Percentiles rank a stretch among this genome's conserved stretches.
These are phyloP conservation scores for Globisporangium middletonii DNA, from an alignment of 352 stramenopile genomes.

Conservation along the genomic window DNA sequence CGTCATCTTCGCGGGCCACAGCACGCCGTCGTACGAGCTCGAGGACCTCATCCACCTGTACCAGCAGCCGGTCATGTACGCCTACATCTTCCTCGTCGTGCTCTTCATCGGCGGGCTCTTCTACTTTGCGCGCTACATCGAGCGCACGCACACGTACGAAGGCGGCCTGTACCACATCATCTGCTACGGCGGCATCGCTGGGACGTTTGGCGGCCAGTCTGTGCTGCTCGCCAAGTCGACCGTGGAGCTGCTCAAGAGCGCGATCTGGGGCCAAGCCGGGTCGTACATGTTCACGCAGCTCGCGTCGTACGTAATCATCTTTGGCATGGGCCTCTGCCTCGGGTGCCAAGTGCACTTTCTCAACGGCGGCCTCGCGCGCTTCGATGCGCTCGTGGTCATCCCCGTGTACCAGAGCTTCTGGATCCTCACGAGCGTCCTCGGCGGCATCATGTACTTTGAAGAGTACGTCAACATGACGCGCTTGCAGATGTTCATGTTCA, in stretches of 20 bases:
- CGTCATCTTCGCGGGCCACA: constrained; percentile 86
- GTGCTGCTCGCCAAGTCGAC: constrained; percentile 88
- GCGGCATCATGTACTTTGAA: constrained; percentile 91
- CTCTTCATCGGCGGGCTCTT: constrained; percentile 62
- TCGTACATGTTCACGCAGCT: constrained; percentile 70
- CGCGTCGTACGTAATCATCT: constrained; percentile 78
- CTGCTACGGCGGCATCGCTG: constrained; percentile 84
- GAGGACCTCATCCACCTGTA: constrained; percentile 82
- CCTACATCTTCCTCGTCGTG: constrained; percentile 73
- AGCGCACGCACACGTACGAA: constrained; percentile 62
- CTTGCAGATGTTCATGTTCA: constrained; percentile 78
- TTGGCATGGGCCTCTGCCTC: constrained; percentile 57
- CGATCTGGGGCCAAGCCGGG: constrained; percentile 77
- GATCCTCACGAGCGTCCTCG: constrained; percentile 87
- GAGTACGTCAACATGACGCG: constrained; percentile 84
- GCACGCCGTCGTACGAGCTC: constrained; percentile 81
- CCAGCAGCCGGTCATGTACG: constrained; percentile 74
- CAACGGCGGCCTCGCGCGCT: constrained; percentile 84
- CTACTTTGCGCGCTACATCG: constrained; percentile 62
- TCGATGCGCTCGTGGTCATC: constrained; percentile 86
- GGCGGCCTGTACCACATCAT: constrained; percentile 76
- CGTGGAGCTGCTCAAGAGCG: constrained; percentile 87
- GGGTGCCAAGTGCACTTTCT: constrained; percentile 85
- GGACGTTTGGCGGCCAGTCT: constrained; percentile 86
- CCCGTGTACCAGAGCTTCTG: constrained; percentile 91